These are phyloP conservation scores for Cyclocybe cylindracea DNA, from an alignment of 768 basidiomycete genomes.

Conservation along the genomic window DNA sequence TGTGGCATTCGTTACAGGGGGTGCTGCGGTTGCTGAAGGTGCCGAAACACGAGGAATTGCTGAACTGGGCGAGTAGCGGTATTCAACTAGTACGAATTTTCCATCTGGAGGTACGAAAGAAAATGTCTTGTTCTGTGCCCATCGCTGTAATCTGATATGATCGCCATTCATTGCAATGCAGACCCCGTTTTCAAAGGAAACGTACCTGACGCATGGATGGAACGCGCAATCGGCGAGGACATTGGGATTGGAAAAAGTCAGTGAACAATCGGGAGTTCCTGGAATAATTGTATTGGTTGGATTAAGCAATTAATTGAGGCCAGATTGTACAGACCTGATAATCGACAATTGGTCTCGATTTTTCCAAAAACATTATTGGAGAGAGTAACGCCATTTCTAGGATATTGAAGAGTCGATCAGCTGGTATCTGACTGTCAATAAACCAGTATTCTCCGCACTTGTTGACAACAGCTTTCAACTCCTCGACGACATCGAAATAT, in stretches of 20 bases:
- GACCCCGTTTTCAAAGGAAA: conserved; percentile 6
- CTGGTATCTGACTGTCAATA: not conserved
- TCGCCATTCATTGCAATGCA: conserved; percentile 1
- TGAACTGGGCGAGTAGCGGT: conserved; percentile 61
- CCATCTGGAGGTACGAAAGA: conserved; percentile 97
- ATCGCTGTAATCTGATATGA: conserved; percentile 51
- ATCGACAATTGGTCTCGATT: conserved; percentile 72
- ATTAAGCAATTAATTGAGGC: conserved; percentile 2
- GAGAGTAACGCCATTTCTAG: conserved; percentile 68
- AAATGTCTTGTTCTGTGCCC: conserved; percentile 72
- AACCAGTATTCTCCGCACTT: conserved; percentile 45
- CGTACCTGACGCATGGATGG: conserved; percentile 90
- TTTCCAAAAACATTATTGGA: conserved; percentile 72
- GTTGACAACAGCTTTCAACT: conserved; percentile 76
- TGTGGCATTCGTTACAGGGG: conserved; percentile 21
- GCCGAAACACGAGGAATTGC: conserved; percentile 28
- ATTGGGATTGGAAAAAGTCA: conserved; percentile 76
- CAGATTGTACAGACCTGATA: conserved; percentile 59
- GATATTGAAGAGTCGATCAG: conserved; percentile 3
- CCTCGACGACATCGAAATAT: conserved; percentile 88
- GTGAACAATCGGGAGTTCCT: conserved; percentile 88
- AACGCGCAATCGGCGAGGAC: conserved; percentile 80
- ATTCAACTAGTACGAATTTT: conserved; percentile 80
- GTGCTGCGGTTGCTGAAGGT: conserved; percentile 19
- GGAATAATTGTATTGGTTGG: conserved; percentile 7